A percentile compares a stretch with the other conserved stretches of the same genome.
phyloP scores from a whole-genome alignment of 257 asterid species.

The Solanum ossicruentum region DNA sequence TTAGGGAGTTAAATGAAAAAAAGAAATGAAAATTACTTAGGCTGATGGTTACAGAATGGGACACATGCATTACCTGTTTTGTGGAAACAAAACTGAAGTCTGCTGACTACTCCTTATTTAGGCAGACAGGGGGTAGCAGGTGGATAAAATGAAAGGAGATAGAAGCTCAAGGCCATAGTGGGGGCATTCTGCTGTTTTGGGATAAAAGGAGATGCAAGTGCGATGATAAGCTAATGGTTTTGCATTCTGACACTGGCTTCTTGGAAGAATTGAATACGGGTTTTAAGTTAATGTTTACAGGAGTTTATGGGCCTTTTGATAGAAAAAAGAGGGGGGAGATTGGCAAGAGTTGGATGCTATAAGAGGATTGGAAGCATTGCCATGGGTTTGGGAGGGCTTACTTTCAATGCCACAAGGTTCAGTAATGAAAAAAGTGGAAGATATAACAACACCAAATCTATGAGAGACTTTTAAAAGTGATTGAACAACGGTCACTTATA shows the following conservation, averaged over 20 bases:
- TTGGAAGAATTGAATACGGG: neutral
- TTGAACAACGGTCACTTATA: too few relatives aligned
- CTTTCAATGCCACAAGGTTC: neutral
- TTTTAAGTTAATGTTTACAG: neutral
- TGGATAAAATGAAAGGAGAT: neutral
- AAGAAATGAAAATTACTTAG: neutral
- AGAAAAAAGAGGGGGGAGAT: neutral
- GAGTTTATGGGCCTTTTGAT: neutral
- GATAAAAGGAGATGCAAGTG: neutral
- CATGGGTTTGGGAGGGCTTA: neutral
- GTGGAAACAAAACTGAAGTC: neutral
- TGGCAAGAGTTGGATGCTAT: neutral
- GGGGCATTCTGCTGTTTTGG: neutral
- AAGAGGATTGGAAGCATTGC: neutral
- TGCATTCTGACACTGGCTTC: neutral
- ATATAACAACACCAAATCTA: neutral
- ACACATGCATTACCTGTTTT: neutral
- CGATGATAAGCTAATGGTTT: neutral
- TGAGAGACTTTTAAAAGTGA: neutral
- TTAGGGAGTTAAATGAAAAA: neutral
- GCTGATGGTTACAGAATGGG: neutral
- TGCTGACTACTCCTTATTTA: neutral
- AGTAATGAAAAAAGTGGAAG: neutral
- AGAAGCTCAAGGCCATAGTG: neutral
- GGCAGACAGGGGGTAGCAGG: neutral